These are phyloP conservation scores for Cicer bijugum DNA, from an alignment of 306 rosid genomes.

Conservation along the genomic window DNA sequence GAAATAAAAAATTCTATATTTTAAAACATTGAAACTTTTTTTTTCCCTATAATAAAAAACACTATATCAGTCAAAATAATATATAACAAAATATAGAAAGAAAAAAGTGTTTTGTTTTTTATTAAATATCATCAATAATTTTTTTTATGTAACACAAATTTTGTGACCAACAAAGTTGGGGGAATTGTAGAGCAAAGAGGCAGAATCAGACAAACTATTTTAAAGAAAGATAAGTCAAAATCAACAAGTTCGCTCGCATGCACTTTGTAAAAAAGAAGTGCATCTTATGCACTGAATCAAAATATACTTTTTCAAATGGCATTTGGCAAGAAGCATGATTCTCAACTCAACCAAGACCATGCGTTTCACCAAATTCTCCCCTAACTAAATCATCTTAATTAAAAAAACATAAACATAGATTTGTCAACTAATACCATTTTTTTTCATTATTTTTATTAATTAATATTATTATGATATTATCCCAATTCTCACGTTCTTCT, in stretches of 20 bases:
- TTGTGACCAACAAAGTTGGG: neutral
- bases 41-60: neutral
- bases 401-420: conserved; percentile 12
- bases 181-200: too few relatives aligned
- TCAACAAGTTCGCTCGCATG: conserved; percentile 10
- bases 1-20: neutral
- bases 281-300: conserved; percentile 33
- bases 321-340: conserved; percentile 54
- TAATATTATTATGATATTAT: neutral
- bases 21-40: neutral
- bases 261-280: conserved; percentile 22
- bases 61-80: neutral
- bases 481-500: neutral
- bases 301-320: conserved; percentile 22
- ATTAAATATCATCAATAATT: too few relatives aligned
- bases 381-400: conserved; percentile 16
- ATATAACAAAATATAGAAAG: neutral
- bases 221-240: neutral
- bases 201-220: neutral
- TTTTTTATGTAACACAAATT: too few relatives aligned
- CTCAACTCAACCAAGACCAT: conserved; percentile 41
- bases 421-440: neutral
- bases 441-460: neutral
- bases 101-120: neutral
- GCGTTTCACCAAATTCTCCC: conserved; percentile 50